A percentile compares a stretch with the other conserved stretches of the same genome.
phyloP scores from a whole-genome alignment of 805 yeast genomes.

The Saccharomyces kudriavzevii region DNA sequence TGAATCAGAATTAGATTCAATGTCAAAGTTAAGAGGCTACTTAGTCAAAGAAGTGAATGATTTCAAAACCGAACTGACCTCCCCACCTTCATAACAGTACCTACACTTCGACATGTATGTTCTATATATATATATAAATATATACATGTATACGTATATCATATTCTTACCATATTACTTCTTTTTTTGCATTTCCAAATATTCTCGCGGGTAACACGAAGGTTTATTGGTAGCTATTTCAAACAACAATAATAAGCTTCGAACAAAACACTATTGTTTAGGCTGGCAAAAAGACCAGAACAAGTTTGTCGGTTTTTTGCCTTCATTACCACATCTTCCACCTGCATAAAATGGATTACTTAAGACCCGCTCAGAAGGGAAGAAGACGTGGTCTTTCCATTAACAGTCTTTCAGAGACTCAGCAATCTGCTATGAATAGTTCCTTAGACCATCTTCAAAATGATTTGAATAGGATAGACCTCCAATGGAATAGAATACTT shows the following conservation, averaged over 20 bases:
- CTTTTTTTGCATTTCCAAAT: background rate
- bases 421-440: slow-evolving; percentile 23
- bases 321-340: background rate
- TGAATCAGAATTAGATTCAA: slow-evolving; percentile 38
- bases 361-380: slow-evolving; percentile 10
- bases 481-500: slow-evolving; percentile 44
- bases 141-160: background rate
- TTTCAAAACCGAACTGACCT: slow-evolving; percentile 35
- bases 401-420: slow-evolving; percentile 22
- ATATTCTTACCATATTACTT: background rate
- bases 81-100: background rate
- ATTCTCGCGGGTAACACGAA: background rate
- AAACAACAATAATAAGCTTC: background rate
- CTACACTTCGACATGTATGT: background rate
- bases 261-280: background rate
- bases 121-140: too few relatives aligned
- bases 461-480: slow-evolving; percentile 29
- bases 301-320: background rate
- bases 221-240: background rate
- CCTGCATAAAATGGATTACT: slow-evolving; percentile 14
- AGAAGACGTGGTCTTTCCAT: slow-evolving; percentile 28
- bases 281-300: background rate
- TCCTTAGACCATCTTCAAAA: slow-evolving; percentile 24
- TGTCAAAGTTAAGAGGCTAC: slow-evolving; percentile 40
- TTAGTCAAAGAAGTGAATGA: slow-evolving; percentile 45